Evolutionary conservation across 257 asterid species (phyloP), one percentile per base, ranked within the genome.

Genomic region (Solanum appendiculatum): DNA sequence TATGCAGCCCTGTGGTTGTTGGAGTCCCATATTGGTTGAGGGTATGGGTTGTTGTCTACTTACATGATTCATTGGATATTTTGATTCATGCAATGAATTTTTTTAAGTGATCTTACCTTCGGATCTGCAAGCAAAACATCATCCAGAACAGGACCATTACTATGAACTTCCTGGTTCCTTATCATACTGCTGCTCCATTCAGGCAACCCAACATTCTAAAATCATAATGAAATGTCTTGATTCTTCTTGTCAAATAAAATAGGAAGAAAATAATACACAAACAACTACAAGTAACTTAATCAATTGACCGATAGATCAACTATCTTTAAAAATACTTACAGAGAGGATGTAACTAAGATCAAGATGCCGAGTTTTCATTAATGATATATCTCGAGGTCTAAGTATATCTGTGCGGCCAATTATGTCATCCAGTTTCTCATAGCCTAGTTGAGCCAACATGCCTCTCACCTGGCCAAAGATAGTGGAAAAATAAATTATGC

Each of bases 311-410:
- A 51, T 51, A 48, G 14, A 56, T 64, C 40, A 54, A 56, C 77
- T 5, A 29, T 48, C 64, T 5, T 66, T 69, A 5, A 51, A 74
- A 66, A 84, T 88, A 89, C 99, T 87, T 92, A 97, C 99, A 46
- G 98, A 93, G 81, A 96, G 96, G 77, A 97, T 78, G 86, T 89
- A 91, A 86, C 94, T 86, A 82, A 97, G 99, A 89, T 97, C 98
- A 86, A 97, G 94, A 93, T 97, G 99, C 73, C 94, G 99, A 89
- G 99, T 97, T 92, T 97, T 97, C 95, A 94, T 78, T 86, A 97
- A 89, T 88, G 99, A 96, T 82, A 97, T 90, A 83, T 96, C 99
- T 25, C 99, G 96, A 69, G 94, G 92, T 89, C 90, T 93, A 84
- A 97, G 91, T 74, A 97, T 91, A 87, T 97, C 98, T 0, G 97